Evolutionary conservation across 139 green algal species (phyloP), one percentile per base, ranked within the genome.

Genomic region (Chlamydomonas eustigma): DNA sequence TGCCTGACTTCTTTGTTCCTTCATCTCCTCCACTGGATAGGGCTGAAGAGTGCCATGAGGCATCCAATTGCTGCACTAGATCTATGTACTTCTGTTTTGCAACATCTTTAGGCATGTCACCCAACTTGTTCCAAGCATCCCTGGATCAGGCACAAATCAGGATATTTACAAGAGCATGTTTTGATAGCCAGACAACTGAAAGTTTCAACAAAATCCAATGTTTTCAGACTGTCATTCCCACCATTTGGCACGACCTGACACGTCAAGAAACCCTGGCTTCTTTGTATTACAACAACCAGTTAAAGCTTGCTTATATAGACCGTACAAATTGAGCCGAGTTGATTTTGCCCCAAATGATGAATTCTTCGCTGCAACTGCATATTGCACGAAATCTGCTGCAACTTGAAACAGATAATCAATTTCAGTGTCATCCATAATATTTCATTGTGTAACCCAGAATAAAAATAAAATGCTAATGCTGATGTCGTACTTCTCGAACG

Each of bases 51-150:
- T 58, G 44, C 44, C 44, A 58, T 12, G 12, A 28, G 44, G 12
- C 44, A 58, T 58, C 44, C 12, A 58, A 28, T 18, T 58, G 12
- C 18, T 58, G 44, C 12, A 58, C 44, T 28, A 58, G 44, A 12
- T 58, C 36, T 22, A 51, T 37, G 39, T 81, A 81, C 2, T 39
- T 51, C 1, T 4, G 4, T 68, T 76, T 75, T 1, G 76, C 67
- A 4, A 37, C 35, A 0, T 36, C 35, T 38, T 71, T 64, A 1
- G 28, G 3, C 22, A 81, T 4, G 68, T 76, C 66, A 3, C 68
- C 76, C 1, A 81, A 30, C 37, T 65, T 24, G 5, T 37, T 18
- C 76, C 76, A 81, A 0, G 76, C 76, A 50, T 81, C 76, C 76
- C 76, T 81, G 76, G 2, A 52, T 28, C 2, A n/a, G 37, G 63